A percentile compares a stretch with the other conserved stretches of the same genome.
Conservation (phyloP, 2,329 filamentous ascomycete species). For the Berkeleyomyces rouxiae region DNA sequence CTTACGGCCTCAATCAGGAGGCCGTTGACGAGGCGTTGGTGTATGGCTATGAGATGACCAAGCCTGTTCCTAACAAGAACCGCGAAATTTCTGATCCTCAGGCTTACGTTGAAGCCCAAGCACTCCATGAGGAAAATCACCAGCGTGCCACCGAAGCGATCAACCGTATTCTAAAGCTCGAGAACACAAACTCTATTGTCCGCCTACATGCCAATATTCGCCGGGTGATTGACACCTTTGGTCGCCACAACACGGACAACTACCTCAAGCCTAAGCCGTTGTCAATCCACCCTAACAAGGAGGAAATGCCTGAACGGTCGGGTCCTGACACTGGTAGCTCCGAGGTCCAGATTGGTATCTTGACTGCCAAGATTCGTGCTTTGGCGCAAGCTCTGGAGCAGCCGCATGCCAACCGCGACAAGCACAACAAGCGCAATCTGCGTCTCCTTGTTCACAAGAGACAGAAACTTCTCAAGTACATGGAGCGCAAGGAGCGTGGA, state of each 20-base stretch:
- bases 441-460: constrained; percentile 70
- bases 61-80: constrained; percentile 30
- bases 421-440: constrained; percentile 85
- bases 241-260: constrained; percentile 73
- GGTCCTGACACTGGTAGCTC: constrained; percentile 87
- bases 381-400: constrained; percentile 55
- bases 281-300: constrained; percentile 25
- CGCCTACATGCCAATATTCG: constrained; percentile 66
- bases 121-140: constrained; percentile 38
- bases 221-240: constrained; percentile 74
- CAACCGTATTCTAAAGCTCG: constrained; percentile 58
- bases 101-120: constrained; percentile 19
- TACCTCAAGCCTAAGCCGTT: constrained; percentile 45
- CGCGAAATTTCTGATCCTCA: constrained; percentile 20
- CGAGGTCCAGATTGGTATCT: constrained; percentile 92
- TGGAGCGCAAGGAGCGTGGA: constrained; percentile 78
- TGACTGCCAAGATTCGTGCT: constrained; percentile 83
- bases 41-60: constrained; percentile 51
- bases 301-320: constrained; percentile 38
- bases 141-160: constrained; percentile 58
- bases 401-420: constrained; percentile 61
- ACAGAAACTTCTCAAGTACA: constrained; percentile 75
- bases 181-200: constrained; percentile 64
- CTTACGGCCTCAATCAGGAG: constrained; percentile 54
- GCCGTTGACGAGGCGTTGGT: constrained; percentile 52